Percentiles rank a stretch among this genome's conserved stretches.
Conservation (phyloP, 345 rosid genomes). For the Rhizophora apiculata region DNA sequence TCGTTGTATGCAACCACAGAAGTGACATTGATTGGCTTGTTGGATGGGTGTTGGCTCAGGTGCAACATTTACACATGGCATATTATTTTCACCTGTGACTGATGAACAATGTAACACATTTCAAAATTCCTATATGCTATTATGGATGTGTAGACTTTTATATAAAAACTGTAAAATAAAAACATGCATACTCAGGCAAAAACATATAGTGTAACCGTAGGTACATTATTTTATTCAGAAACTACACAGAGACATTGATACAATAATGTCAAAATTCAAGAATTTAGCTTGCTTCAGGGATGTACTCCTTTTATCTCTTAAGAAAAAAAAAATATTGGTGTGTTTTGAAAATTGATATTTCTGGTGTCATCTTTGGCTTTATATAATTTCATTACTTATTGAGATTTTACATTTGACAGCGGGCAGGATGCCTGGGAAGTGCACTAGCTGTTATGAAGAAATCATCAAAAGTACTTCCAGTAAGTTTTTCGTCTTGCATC, state of each 20-base stretch:
- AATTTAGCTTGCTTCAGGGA: too few relatives aligned
- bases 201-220: too few relatives aligned
- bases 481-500: slow-evolving; percentile 31
- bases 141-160: not conserved
- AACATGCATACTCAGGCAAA: not conserved
- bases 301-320: too few relatives aligned
- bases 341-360: not conserved
- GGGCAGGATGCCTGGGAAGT: slow-evolving; percentile 94
- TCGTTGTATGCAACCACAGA: slow-evolving; percentile 74
- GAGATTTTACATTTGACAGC: slow-evolving; percentile 46
- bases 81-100: not conserved
- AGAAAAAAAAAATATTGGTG: too few relatives aligned
- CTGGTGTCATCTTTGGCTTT: not conserved
- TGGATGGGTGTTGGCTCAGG: slow-evolving; percentile 98
- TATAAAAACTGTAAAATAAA: not conserved
- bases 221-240: too few relatives aligned
- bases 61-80: slow-evolving; percentile 13
- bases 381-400: slow-evolving; percentile 10
- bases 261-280: too few relatives aligned
- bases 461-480: slow-evolving; percentile 92
- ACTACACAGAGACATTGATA: too few relatives aligned
- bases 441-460: slow-evolving; percentile 96
- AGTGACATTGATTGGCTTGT: slow-evolving; percentile 99
- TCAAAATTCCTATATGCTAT: not conserved
- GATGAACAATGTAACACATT: not conserved